Evolutionary conservation across 305 asterid species (phyloP), one percentile per base, ranked within the genome.

Genomic region (Fraxinus ornus): DNA sequence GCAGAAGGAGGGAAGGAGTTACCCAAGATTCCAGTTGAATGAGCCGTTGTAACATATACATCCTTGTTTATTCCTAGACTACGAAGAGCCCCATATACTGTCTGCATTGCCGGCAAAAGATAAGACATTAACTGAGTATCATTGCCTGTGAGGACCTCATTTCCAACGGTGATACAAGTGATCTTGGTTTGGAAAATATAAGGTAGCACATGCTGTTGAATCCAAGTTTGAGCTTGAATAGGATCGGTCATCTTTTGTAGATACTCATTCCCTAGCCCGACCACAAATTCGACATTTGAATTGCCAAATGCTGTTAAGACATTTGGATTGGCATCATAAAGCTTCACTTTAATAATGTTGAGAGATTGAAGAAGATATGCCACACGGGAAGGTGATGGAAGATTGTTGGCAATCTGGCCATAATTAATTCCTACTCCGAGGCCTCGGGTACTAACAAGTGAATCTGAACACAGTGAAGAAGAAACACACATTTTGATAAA

Each of bases 351-450:
- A 76, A 86, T 93, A 26, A 95, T 81, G 84, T 90, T 91, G 81
- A 95, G 89, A 30, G 97, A 91, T 77, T 49, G 80, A 0, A 95
- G 94, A 77, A 95, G 93, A 79, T 0, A 60, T 0, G 92, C 90
- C 3, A 93, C 98, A 0, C 89, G 92, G 3, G 94, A 81, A 0
- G 95, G 97, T 32, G 95, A 21, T 1, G 98, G 98, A 80, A 95
- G 92, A 83, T 95, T 88, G 90, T 95, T 88, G 57, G 97, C 98
- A 7, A 95, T 91, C 82, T 91, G 98, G 84, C 98, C 98, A 81
- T 95, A 95, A 78, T 95, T 93, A 35, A 95, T 93, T 78, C 98
- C 98, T 62, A 93, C 47, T 84, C 98, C 97, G 12, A 83, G 10
- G 78, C 93, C 79, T 3, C 32, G 82, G 37, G 73, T 76, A 44